A percentile compares a stretch with the other conserved stretches of the same genome.
phyloP scores from a whole-genome alignment of 2,329 filamentous ascomycete species.

The Coniochaeta hoffmannii region DNA sequence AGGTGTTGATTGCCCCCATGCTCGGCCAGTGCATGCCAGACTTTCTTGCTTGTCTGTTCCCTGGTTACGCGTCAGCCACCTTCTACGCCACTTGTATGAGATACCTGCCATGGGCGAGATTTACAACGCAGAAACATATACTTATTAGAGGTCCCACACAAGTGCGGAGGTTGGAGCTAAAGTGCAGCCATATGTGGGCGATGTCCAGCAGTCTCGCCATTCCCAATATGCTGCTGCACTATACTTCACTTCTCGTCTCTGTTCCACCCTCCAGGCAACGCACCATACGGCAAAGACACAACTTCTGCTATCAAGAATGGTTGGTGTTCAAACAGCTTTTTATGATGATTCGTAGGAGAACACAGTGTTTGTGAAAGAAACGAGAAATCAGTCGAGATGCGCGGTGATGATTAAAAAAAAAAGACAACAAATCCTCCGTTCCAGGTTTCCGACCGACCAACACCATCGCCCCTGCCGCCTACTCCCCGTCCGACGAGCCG shows the following conservation, averaged over 20 bases:
- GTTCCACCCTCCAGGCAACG: not conserved
- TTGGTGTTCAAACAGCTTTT: not conserved
- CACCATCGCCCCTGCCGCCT: slow-evolving; percentile 16
- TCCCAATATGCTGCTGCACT: not conserved
- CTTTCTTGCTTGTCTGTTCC: no score
- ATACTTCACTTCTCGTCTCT: not conserved
- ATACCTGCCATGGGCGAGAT: not conserved
- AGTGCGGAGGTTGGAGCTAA: not conserved
- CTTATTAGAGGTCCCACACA: not conserved
- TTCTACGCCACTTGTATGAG: not conserved
- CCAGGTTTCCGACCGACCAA: slow-evolving; percentile 13
- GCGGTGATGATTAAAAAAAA: not conserved
- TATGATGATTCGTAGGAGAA: not conserved
- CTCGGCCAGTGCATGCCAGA: no score
- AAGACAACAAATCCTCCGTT: slow-evolving; percentile 11
- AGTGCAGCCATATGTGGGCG: not conserved
- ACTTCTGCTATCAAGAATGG: not conserved
- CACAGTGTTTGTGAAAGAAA: not conserved
- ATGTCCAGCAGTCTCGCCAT: not conserved
- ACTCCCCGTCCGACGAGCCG: slow-evolving; percentile 11
- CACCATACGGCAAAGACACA: not conserved
- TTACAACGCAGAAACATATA: not conserved
- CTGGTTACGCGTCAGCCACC: not conserved
- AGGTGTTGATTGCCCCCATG: no score
- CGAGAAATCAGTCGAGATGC: not conserved